A percentile compares a stretch with the other conserved stretches of the same genome.
Conservation (phyloP, 1,284 basidiomycete genomes). For the Malassezia psittaci region DNA sequence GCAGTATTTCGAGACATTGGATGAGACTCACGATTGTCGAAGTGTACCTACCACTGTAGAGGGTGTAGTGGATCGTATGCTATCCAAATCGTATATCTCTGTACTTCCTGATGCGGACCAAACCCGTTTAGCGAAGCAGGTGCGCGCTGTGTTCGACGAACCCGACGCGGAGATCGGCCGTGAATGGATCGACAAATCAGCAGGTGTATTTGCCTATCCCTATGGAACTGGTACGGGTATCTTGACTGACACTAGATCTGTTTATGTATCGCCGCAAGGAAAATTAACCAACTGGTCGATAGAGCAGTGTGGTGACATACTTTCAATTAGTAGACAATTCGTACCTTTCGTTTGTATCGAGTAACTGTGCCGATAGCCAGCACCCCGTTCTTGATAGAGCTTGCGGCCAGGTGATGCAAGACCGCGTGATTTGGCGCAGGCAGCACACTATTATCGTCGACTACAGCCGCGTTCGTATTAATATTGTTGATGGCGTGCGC, state of each 20-base stretch:
- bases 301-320: slow-evolving; percentile 15
- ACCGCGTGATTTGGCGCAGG: slow-evolving; percentile 83
- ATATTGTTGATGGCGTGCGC: slow-evolving; percentile 26
- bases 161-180: slow-evolving; percentile 23
- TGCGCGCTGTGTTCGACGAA: slow-evolving; percentile 19
- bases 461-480: slow-evolving; percentile 44
- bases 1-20: slow-evolving; percentile 19
- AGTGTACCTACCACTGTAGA: slow-evolving; percentile 29
- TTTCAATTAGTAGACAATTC: background rate
- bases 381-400: slow-evolving; percentile 86
- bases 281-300: slow-evolving; percentile 7
- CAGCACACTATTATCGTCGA: slow-evolving; percentile 84
- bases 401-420: slow-evolving; percentile 87
- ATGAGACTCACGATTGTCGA: slow-evolving; percentile 23
- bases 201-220: slow-evolving; percentile 34
- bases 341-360: slow-evolving; percentile 77
- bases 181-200: slow-evolving; percentile 34
- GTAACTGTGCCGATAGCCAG: slow-evolving; percentile 87
- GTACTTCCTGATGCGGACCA: slow-evolving; percentile 24
- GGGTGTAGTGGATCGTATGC: slow-evolving; percentile 25
- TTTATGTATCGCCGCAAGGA: slow-evolving; percentile 7
- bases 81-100: slow-evolving; percentile 38
- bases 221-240: slow-evolving; percentile 11
- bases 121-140: slow-evolving; percentile 15
- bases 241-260: slow-evolving; percentile 6